A percentile compares a stretch with the other conserved stretches of the same genome.
phyloP scores from a whole-genome alignment of 805 yeast genomes.

The Phaffomyces thermotolerans region DNA sequence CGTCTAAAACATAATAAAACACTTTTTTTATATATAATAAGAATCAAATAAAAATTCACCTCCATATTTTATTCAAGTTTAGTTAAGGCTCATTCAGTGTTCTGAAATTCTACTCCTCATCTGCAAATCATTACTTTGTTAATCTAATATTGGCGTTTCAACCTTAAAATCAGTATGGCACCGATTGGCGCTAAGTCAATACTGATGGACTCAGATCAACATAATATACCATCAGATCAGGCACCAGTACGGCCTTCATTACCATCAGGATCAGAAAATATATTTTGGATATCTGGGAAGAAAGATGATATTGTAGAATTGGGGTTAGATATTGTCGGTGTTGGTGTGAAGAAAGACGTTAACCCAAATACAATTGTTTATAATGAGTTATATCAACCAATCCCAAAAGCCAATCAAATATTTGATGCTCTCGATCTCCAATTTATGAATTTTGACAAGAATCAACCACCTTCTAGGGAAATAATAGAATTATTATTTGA shows the following conservation, averaged over 20 bases:
- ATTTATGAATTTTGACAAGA: slow-evolving; percentile 22
- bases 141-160: too few relatives aligned
- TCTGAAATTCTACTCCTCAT: too few relatives aligned
- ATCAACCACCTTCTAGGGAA: slow-evolving; percentile 23
- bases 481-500: slow-evolving; percentile 18
- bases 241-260: slow-evolving; percentile 4
- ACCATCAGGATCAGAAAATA: neutral
- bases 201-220: neutral
- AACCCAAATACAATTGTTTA: slow-evolving; percentile 1
- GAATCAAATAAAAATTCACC: too few relatives aligned
- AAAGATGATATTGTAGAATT: slow-evolving; percentile 12
- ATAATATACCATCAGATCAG: neutral
- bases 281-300: neutral
- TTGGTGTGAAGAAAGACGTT: slow-evolving; percentile 10
- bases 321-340: slow-evolving; percentile 20
- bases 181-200: neutral
- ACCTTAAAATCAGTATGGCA: neutral
- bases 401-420: neutral
- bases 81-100: too few relatives aligned
- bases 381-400: slow-evolving; percentile 2
- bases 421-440: slow-evolving; percentile 13
- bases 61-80: too few relatives aligned
- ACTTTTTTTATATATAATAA: too few relatives aligned
- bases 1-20: too few relatives aligned
- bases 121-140: too few relatives aligned